These are phyloP conservation scores for Alternaria tenuissima DNA, from an alignment of 2,329 filamentous ascomycete genomes.

Conservation along the genomic window DNA sequence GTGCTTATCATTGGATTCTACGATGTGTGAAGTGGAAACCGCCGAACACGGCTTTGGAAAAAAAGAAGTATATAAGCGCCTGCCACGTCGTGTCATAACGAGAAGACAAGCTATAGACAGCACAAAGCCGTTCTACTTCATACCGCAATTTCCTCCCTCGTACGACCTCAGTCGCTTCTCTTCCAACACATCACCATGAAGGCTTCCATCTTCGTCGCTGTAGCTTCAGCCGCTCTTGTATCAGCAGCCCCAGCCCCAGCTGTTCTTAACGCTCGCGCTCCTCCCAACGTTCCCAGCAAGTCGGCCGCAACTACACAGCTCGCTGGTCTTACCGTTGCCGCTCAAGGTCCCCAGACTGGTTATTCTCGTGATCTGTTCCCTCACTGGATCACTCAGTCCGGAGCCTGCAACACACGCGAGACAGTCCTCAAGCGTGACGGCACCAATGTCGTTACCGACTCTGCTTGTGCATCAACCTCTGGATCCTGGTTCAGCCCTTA, in stretches of 20 bases:
- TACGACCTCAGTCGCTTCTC: not conserved
- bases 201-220: conserved; percentile 33
- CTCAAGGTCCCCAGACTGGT: conserved; percentile 61
- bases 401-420: conserved; percentile 74
- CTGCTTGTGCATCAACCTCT: conserved; percentile 68
- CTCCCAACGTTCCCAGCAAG: conserved; percentile 70
- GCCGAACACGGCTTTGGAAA: conserved; percentile 3
- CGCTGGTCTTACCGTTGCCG: conserved; percentile 64
- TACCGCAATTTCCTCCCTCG: not conserved
- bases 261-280: conserved; percentile 47
- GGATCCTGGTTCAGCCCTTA: conserved; percentile 77
- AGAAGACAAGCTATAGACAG: conserved; percentile 6
- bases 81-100: conserved; percentile 11
- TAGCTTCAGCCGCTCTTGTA: conserved; percentile 34
- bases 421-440: conserved; percentile 79
- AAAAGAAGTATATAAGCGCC: conserved; percentile 26
- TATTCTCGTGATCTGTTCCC: conserved; percentile 76
- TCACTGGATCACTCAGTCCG: conserved; percentile 70
- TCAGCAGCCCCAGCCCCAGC: conserved; percentile 42
- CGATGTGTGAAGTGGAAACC: conserved; percentile 10
- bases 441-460: conserved; percentile 65
- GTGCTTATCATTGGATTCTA: conserved; percentile 40
- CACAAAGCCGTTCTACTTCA: conserved; percentile 1
- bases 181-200: conserved; percentile 37
- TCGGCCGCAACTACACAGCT: conserved; percentile 67